phyloP scores from a whole-genome alignment of 768 basidiomycete genomes.

The Russula brevipes region DNA sequence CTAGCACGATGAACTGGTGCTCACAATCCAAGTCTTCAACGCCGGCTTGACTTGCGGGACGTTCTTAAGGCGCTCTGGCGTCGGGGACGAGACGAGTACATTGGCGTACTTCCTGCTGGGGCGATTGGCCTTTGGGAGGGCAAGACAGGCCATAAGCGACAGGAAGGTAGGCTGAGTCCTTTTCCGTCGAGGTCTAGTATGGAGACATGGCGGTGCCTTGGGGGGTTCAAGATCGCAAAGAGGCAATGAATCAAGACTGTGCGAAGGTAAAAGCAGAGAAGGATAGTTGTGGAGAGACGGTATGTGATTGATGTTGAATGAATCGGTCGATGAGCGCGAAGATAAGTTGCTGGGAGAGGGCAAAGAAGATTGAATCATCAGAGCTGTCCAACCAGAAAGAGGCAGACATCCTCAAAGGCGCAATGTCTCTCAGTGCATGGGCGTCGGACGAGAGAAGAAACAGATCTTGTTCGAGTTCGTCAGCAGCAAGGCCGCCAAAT shows the following conservation, averaged over 20 bases:
- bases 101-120: conserved; percentile 13
- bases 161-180: conserved; percentile 8
- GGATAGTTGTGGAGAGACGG: conserved; percentile 17
- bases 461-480: neutral
- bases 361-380: conserved; percentile 23
- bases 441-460: conserved; percentile 1
- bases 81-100: conserved; percentile 24
- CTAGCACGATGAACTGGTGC: neutral
- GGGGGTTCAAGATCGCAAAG: conserved; percentile 3
- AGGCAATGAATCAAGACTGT: conserved; percentile 20
- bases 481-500: neutral
- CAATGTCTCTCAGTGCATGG: conserved; percentile 12
- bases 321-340: conserved; percentile 16
- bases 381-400: conserved; percentile 25
- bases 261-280: conserved; percentile 20
- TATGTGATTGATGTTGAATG: conserved; percentile 19
- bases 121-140: conserved; percentile 14
- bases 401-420: conserved; percentile 20
- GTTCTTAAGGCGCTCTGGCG: conserved; percentile 17
- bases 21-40: conserved; percentile 24
- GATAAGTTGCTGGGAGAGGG: conserved; percentile 15
- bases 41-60: conserved; percentile 20
- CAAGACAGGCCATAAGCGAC: conserved; percentile 22
- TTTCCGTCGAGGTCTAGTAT: conserved; percentile 1
- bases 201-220: conserved; percentile 12